phyloP scores from a whole-genome alignment of 1,284 basidiomycete genomes.

The Laetiporus sulphureus region DNA sequence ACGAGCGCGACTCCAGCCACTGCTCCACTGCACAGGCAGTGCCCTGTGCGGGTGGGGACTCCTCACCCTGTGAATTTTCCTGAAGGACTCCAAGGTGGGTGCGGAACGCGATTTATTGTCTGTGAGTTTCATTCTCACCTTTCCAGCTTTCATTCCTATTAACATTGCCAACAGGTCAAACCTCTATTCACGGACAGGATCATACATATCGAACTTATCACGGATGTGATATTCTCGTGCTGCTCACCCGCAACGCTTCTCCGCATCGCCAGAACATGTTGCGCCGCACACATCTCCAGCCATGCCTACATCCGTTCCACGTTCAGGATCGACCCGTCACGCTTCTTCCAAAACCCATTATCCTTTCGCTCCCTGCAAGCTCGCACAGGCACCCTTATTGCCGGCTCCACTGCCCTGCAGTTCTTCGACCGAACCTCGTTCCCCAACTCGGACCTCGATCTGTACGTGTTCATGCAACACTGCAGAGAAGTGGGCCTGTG shows the following conservation, averaged over 20 bases:
- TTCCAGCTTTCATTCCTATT: no score
- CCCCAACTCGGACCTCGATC: constrained; percentile 42
- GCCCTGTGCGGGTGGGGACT: no score
- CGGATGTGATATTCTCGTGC: constrained; percentile 18
- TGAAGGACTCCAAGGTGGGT: no score
- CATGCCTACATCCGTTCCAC: constrained; percentile 2
- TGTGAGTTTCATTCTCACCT: no score
- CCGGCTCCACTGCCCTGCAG: constrained; percentile 44
- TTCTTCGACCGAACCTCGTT: constrained; percentile 33
- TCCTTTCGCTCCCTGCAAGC: constrained; percentile 40
- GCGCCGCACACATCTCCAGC: background rate
- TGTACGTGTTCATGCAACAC: constrained; percentile 30
- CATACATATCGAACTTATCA: constrained; percentile 5
- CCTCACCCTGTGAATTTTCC: no score
- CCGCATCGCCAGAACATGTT: background rate
- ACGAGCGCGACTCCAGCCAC: no score
- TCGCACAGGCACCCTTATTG: constrained; percentile 36
- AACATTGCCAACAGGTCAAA: no score
- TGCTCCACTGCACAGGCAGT: no score
- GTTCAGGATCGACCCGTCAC: constrained; percentile 18
- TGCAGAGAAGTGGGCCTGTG: constrained; percentile 15
- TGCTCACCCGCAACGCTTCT: constrained; percentile 7
- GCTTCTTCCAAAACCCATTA: constrained; percentile 23
- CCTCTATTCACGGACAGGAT: background rate
- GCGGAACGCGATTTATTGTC: no score